Percentiles rank a stretch among this genome's conserved stretches.
These are phyloP conservation scores for Pichia heedii DNA, from an alignment of 805 yeast species.

Conservation along the genomic window DNA sequence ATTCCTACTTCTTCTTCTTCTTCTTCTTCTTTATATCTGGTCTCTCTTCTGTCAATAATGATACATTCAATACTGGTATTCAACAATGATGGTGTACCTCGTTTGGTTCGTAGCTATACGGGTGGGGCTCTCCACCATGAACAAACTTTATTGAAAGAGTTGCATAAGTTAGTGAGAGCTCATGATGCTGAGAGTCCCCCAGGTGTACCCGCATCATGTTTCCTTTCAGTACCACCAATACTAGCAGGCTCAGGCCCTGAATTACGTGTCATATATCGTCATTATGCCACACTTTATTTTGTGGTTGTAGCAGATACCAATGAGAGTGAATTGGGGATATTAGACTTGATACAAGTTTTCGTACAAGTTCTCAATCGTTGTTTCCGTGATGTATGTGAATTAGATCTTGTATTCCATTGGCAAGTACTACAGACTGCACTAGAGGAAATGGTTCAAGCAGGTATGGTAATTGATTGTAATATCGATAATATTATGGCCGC, in stretches of 20 bases:
- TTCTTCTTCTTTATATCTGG: neutral
- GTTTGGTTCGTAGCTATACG: constrained; percentile 85
- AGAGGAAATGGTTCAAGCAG: constrained; percentile 92
- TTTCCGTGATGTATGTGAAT: constrained; percentile 88
- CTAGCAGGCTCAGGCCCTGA: constrained; percentile 41
- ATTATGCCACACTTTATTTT: constrained; percentile 92
- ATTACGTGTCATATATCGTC: constrained; percentile 84
- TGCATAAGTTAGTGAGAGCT: constrained; percentile 58
- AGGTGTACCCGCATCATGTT: constrained; percentile 88
- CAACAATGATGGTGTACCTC: constrained; percentile 83
- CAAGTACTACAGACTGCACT: constrained; percentile 87
- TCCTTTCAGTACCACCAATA: constrained; percentile 81
- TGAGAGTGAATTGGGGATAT: constrained; percentile 87
- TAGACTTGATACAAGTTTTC: constrained; percentile 92
- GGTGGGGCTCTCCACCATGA: constrained; percentile 84
- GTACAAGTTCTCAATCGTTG: constrained; percentile 92
- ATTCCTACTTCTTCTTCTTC: too few species aligned
- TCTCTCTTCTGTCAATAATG: constrained; percentile 8
- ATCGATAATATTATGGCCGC: constrained; percentile 73
- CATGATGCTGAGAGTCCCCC: constrained; percentile 43
- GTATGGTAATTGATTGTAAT: constrained; percentile 94
- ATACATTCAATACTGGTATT: constrained; percentile 30
- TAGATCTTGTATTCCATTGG: constrained; percentile 98
- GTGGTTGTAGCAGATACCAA: constrained; percentile 94
- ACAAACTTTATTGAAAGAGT: constrained; percentile 69